phyloP scores from a whole-genome alignment of 2,329 filamentous ascomycete species.

The Talaromyces sp. region DNA sequence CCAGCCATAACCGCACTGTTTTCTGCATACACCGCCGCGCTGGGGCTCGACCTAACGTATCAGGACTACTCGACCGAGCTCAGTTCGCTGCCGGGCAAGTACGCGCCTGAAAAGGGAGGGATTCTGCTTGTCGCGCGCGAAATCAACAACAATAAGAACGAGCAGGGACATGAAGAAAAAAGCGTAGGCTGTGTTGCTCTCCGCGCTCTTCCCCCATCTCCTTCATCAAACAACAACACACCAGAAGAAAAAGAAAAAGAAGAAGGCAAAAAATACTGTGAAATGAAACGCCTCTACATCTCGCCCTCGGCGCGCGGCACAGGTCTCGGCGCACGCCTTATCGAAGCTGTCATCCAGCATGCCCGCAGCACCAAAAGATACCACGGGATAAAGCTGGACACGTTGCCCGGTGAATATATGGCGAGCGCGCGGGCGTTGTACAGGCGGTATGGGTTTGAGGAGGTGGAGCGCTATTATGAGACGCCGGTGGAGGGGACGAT shows the following conservation, averaged over 20 bases:
- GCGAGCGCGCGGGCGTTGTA: constrained; percentile 47
- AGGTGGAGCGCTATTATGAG: constrained; percentile 51
- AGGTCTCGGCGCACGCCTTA: constrained; percentile 46
- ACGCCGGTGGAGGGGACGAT: constrained; percentile 50
- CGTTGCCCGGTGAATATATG: constrained; percentile 46
- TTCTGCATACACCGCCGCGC: constrained; percentile 36
- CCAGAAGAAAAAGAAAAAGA: neutral
- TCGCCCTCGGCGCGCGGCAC: constrained; percentile 42
- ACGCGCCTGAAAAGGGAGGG: constrained; percentile 41
- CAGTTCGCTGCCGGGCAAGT: constrained; percentile 49
- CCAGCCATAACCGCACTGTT: constrained; percentile 39
- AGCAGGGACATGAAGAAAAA: neutral
- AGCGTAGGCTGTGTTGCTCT: constrained; percentile 49
- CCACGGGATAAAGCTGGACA: constrained; percentile 51
- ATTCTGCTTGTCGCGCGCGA: constrained; percentile 44
- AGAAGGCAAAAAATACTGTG: constrained; percentile 29
- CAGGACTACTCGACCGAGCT: constrained; percentile 53
- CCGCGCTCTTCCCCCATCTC: constrained; percentile 26
- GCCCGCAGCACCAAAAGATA: constrained; percentile 46
- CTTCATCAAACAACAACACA: neutral
- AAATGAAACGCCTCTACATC: constrained; percentile 57
- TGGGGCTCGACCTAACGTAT: constrained; percentile 53
- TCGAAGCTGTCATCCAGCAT: constrained; percentile 38
- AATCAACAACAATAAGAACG: constrained; percentile 1
- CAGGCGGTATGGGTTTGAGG: constrained; percentile 45